Base-by-base conservation (phyloP, 371 early-diverging fungal species). In the Mucor lusitanicus region DNA sequence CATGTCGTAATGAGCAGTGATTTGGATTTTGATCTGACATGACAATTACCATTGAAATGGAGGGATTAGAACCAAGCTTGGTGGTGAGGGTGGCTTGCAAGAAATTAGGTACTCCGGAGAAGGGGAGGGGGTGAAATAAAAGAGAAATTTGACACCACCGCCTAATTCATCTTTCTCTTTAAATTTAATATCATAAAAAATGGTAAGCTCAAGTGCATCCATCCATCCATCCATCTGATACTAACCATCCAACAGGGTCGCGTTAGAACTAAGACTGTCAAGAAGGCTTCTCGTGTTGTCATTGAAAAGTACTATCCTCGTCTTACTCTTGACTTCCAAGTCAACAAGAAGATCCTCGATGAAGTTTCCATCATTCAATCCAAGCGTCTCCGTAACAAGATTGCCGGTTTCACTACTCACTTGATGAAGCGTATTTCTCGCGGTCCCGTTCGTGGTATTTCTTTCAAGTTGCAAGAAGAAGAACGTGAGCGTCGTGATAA, bases 291-390 rank as follows among this genome's bases (percentile, higher is more conserved):
- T 74, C 94, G 97, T 83, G 96, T 97, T 81, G 87, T 99, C 79
- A 99, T 99, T 81, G 99, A 99, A 90, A 99, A 99, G 93, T 99
- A 99, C 95, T 99, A 99, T 84, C 96, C 97, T 71, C 93, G 98
- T 76, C 94, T 99, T 72, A 98, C 97, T 73, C 89, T 96, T 71
- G 99, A 99, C 84, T 99, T 99, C 95, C 99, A 99, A 86, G 95
- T 97, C 90, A 99, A 99, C 96, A 98, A 99, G 95, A 92, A 92
- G 85, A 96, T 99, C 82, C 90, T 92, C 81, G 93, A 94, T 84
- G 99, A 98, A 84, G 98, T 99, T 65, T 97, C 99, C 74, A 92
- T 97, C 82, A 97, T 99, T 75, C 88, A 97, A 73, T 94, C 98
- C 80, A 99, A 99, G 95, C 96, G 99, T 78, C 94, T 99, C 78